Evolutionary conservation across 208 protist species (phyloP).

Genomic region (Trypanosoma boissoni): DNA sequence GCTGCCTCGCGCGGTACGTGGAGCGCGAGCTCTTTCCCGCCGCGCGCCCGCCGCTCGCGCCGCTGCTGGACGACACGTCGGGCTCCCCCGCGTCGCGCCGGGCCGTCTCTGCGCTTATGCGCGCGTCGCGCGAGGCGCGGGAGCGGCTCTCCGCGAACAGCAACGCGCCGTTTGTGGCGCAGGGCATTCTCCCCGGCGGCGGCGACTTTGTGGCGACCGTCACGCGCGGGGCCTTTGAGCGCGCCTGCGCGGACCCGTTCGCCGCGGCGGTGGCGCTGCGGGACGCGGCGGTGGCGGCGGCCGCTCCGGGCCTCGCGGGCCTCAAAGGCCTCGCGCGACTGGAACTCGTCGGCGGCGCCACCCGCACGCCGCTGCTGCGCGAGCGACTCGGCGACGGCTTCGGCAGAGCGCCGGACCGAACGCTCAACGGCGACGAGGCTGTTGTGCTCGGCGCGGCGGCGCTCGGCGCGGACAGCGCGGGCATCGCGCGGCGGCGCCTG

Average conservation of each 20-base stretch:
- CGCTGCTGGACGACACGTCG: constrained; percentile 18
- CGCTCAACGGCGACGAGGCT: constrained; percentile 86
- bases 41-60: constrained; percentile 18
- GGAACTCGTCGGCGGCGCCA: constrained; percentile 80
- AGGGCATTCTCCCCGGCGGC: constrained; percentile 38
- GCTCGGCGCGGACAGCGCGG: constrained; percentile 33
- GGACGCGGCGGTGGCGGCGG: constrained; percentile 29
- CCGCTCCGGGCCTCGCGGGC: constrained; percentile 12
- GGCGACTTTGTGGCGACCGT: constrained; percentile 50
- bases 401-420: constrained; percentile 49
- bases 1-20: constrained; percentile 78
- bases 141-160: constrained; percentile 89
- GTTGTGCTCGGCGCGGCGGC: constrained; percentile 62
- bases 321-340: constrained; percentile 36
- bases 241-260: constrained; percentile 60
- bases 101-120: constrained; percentile 69
- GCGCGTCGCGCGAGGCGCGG: constrained; percentile 74
- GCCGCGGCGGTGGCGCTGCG: constrained; percentile 37
- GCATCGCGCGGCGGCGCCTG: constrained; percentile 17
- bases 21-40: constrained; percentile 53
- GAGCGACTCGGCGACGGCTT: constrained; percentile 42
- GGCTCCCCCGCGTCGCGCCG: constrained; percentile 23
- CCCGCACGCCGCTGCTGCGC: constrained; percentile 75
- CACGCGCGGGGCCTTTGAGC: constrained; percentile 63
- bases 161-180: constrained; percentile 75